Conservation (phyloP, 2,329 filamentous ascomycete genomes). For the Phaeosphaeriaceae sp. region DNA sequence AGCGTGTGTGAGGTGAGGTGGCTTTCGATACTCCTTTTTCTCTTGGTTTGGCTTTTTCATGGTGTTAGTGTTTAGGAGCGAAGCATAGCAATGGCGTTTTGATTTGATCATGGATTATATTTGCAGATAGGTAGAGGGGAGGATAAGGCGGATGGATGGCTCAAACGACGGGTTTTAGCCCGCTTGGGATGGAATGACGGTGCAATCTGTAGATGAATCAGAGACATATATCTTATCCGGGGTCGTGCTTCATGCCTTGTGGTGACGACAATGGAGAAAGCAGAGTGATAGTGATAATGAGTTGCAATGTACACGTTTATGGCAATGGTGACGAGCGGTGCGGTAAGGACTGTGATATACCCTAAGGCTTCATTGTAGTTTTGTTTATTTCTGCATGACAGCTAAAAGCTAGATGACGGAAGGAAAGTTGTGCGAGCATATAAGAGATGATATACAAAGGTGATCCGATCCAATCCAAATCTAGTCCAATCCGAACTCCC, state of each 20-base stretch:
- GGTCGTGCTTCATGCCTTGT: background rate
- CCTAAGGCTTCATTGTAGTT: background rate
- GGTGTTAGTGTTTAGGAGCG: background rate
- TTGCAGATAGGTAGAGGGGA: background rate
- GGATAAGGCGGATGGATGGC: background rate
- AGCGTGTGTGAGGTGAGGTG: background rate
- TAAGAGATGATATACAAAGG: background rate
- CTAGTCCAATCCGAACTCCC: background rate
- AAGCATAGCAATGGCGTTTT: constrained; percentile 4
- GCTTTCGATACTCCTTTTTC: too few relatives aligned
- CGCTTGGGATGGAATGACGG: background rate
- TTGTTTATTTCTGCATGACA: background rate
- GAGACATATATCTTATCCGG: too few relatives aligned
- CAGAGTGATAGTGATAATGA: background rate
- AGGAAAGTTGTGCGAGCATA: background rate
- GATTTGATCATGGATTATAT: background rate
- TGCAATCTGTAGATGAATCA: background rate
- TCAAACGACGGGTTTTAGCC: constrained; percentile 1
- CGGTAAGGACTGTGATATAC: background rate
- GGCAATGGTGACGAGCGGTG: background rate
- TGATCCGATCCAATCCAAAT: background rate
- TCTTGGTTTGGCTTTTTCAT: background rate
- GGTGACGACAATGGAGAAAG: background rate
- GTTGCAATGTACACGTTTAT: background rate
- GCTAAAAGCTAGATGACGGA: background rate